A percentile compares a stretch with the other conserved stretches of the same genome.
Conservation (phyloP, 2,329 filamentous ascomycete genomes). For the Cercospora canescens region DNA sequence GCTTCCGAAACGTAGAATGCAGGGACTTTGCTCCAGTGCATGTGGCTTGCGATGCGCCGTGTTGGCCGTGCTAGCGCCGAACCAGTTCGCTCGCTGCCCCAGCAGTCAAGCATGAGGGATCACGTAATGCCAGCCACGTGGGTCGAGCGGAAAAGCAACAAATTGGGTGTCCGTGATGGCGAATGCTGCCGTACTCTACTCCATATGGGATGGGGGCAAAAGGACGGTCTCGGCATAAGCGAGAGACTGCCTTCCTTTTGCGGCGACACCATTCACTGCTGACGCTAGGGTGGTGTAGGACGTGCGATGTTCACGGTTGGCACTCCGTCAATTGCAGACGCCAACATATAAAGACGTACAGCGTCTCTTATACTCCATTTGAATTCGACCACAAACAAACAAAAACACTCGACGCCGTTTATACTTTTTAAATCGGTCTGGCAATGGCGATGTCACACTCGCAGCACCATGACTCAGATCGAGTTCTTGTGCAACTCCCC, state of each 20-base stretch:
- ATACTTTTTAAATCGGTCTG: neutral
- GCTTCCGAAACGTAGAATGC: neutral
- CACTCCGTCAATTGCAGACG: too few relatives aligned
- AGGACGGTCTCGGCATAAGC: neutral
- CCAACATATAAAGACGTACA: too few relatives aligned
- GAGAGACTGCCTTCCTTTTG: neutral
- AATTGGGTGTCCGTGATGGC: neutral
- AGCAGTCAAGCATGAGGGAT: neutral
- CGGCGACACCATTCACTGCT: neutral
- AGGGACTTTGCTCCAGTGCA: neutral
- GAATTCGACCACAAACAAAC: neutral
- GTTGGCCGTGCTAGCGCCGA: neutral
- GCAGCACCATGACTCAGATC: neutral
- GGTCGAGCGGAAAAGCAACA: neutral
- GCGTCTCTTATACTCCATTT: too few relatives aligned
- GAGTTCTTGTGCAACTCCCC: neutral
- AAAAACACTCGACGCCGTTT: neutral
- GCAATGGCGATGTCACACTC: neutral
- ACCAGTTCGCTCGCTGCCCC: neutral
- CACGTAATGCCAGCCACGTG: neutral
- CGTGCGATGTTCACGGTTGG: neutral
- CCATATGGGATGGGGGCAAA: neutral
- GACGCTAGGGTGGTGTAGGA: neutral
- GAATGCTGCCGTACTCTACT: neutral
- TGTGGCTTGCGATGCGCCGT: too few relatives aligned